Percentiles rank a stretch among this genome's conserved stretches.
Conservation (phyloP, 345 rosid genomes). For the Turritis glabra region DNA sequence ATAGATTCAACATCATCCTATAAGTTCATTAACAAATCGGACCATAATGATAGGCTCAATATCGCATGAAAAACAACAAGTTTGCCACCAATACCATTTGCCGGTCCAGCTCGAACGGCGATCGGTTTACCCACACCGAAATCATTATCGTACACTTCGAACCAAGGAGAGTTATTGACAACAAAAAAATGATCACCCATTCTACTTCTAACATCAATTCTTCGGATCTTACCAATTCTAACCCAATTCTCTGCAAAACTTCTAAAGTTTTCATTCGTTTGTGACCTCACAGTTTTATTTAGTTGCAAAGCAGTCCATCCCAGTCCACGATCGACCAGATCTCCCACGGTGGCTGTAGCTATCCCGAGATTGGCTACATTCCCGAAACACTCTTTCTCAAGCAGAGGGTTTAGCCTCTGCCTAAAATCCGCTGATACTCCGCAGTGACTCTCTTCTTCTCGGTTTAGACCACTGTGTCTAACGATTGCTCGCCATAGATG, state of each 20-base stretch:
- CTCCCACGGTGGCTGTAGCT: conserved; percentile 11
- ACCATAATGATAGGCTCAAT: neutral
- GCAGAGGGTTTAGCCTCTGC: conserved; percentile 29
- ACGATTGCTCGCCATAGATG: conserved; percentile 33
- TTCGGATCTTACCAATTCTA: neutral
- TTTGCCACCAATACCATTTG: neutral
- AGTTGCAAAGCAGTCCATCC: conserved; percentile 18
- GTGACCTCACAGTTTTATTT: neutral
- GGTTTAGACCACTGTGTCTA: conserved; percentile 1
- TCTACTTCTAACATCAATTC: neutral
- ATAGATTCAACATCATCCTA: neutral
- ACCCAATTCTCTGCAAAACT: conserved; percentile 16
- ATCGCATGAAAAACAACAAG: conserved; percentile 21
- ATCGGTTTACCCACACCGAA: conserved; percentile 45
- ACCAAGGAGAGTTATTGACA: conserved; percentile 42
- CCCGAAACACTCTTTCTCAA: conserved; percentile 26
- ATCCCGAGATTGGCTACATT: neutral
- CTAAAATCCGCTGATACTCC: conserved; percentile 17
- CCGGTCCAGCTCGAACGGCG: conserved; percentile 10
- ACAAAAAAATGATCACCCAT: neutral
- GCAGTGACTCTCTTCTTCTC: neutral
- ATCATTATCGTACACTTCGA: conserved; percentile 42
- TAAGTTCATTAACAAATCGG: neutral
- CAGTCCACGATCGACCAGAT: neutral
- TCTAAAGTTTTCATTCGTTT: conserved; percentile 15